Base-by-base conservation (phyloP, 2,329 filamentous ascomycete genomes). In the Hypoxylon sp. region DNA sequence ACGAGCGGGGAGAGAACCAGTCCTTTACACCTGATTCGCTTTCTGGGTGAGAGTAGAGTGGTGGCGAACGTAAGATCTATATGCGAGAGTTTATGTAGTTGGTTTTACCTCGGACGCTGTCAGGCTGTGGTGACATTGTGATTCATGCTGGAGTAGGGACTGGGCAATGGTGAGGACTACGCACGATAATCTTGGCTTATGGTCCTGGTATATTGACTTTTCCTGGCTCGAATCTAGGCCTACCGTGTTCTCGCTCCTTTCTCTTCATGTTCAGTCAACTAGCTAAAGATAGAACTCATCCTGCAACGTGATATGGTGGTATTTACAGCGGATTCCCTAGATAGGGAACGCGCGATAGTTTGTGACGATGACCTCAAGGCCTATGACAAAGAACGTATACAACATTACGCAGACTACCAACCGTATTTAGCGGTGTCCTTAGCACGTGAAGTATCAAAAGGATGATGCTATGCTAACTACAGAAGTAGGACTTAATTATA, bases 81-180 rank as follows among this genome's bases (percentile, higher is more conserved):
- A 27, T 37, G 9, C 2, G 41, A 9, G 19, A 43, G 34, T 12
- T n/a, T 51, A 27, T 43, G 45, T 47, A 16, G 46, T 58, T 58
- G 23, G 55, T 30, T 58, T 14, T 5, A 9, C 50, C 34, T 16
- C 14, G 37, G 7, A n/a, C 11, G 47, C 8, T 47, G 6, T n/a
- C n/a, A 27, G 25, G 25, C n/a, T n/a, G n/a, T 21, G 41, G 32
- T 45, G 19, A 14, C 29, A 8, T 16, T 12, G 6, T 52, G 21
- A 25, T 27, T 27, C n/a, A n/a, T 21, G 37, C 14, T 30, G 25
- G 45, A 16, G 52, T n/a, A 30, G 16, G 21, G 16, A 23, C 32
- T 12, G 14, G 7, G 16, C 11, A 41, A 19, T 11, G 7, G 37
- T 21, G 9, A 21, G 37, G 29, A n/a, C 11, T 46, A 16, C 25